Percentiles rank a stretch among this genome's conserved stretches.
Evolutionary conservation across 1,284 basidiomycete species (phyloP).

Genomic region (Malassezia sympodialis): DNA sequence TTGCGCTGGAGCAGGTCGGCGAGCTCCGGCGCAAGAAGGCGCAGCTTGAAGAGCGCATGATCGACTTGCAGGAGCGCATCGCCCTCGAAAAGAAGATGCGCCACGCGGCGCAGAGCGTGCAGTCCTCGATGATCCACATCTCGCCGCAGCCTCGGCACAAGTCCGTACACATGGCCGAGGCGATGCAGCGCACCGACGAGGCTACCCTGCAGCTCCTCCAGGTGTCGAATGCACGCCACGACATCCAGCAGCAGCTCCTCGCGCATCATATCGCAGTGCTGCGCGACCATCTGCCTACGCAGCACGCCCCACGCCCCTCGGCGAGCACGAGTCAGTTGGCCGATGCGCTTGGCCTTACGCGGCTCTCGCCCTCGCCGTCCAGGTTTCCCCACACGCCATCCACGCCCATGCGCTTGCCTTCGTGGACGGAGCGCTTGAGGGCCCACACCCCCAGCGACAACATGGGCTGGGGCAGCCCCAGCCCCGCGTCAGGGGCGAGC

Average conservation of each 20-base stretch:
- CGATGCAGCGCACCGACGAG: slow-evolving; percentile 10
- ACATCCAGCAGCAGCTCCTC: slow-evolving; percentile 1
- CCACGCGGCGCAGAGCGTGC: slow-evolving; percentile 4
- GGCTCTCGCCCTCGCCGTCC: background rate
- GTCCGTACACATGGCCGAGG: background rate
- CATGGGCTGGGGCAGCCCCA: background rate
- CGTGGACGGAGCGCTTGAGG: background rate
- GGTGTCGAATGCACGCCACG: background rate
- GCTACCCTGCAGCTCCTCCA: slow-evolving; percentile 4
- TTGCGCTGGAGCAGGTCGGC: slow-evolving; percentile 9
- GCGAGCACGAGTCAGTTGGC: background rate
- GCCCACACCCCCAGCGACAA: background rate
- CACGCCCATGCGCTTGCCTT: background rate
- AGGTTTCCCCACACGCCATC: background rate
- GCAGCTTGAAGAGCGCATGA: background rate
- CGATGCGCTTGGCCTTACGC: background rate
- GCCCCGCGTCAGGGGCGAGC: background rate
- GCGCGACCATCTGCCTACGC: background rate
- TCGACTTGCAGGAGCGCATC: slow-evolving; percentile 1
- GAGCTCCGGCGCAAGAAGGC: background rate
- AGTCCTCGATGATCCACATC: background rate
- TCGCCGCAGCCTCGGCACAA: background rate
- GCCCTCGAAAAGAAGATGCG: slow-evolving; percentile 13
- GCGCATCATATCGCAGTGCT: slow-evolving; percentile 16
- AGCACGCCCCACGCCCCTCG: background rate